Evolutionary conservation across 2,329 filamentous ascomycete genomes (phyloP).

Genomic region (Monosporascus sp.): DNA sequence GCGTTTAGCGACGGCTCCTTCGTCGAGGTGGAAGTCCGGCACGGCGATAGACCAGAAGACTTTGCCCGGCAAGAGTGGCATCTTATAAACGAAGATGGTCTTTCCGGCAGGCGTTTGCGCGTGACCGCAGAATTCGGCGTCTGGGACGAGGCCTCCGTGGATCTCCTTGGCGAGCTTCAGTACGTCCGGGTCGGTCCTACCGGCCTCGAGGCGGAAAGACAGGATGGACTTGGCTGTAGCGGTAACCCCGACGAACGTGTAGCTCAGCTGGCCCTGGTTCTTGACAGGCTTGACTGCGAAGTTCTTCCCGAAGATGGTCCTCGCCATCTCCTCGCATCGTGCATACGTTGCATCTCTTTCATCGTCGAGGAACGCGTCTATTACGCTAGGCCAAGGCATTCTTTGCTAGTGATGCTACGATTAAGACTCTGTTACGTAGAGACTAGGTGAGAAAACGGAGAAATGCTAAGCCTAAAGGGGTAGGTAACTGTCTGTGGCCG

Average conservation of each 20-base stretch:
- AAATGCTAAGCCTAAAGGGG: too few species aligned
- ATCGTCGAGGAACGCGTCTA: not conserved
- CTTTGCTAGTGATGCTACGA: too few species aligned
- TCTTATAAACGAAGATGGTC: not conserved
- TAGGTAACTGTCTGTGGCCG: too few species aligned
- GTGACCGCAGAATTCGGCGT: not conserved
- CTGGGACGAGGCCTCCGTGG: not conserved
- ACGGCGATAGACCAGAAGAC: not conserved
- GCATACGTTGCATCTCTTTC: not conserved
- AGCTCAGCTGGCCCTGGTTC: not conserved
- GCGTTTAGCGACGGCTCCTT: not conserved
- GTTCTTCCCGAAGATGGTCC: not conserved
- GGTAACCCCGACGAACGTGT: not conserved
- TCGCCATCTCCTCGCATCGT: not conserved
- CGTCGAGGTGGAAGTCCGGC: not conserved
- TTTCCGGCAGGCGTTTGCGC: not conserved
- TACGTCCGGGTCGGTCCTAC: not conserved
- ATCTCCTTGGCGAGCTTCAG: not conserved
- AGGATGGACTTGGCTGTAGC: not conserved
- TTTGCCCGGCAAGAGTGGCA: not conserved
- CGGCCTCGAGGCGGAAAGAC: not conserved
- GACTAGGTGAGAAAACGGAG: too few species aligned
- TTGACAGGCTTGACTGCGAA: not conserved
- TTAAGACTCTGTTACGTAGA: too few species aligned
- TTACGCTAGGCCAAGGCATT: not conserved